A percentile compares a stretch with the other conserved stretches of the same genome.
Evolutionary conservation across 192 early-diverging fungal species (phyloP).

Genomic region (Linnemannia zychae): DNA sequence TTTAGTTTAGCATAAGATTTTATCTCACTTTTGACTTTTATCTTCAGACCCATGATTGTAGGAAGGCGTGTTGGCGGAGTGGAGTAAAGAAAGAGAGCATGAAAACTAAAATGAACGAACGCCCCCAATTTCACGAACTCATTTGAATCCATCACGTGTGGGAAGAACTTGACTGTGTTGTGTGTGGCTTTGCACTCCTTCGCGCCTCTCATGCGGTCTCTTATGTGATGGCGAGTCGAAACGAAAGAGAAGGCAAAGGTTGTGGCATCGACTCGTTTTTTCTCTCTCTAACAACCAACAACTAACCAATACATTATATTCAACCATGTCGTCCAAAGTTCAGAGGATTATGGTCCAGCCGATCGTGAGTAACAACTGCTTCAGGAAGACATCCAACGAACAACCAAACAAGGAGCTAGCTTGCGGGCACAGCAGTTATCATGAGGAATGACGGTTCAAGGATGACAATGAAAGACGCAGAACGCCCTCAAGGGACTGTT

Average conservation of each 20-base stretch:
- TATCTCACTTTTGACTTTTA: slow-evolving; percentile 47
- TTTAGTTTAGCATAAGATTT: neutral
- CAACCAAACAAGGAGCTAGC: neutral
- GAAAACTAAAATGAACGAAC: neutral
- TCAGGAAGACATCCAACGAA: neutral
- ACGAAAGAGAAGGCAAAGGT: neutral
- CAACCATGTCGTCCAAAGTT: slow-evolving; percentile 76
- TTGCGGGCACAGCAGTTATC: neutral
- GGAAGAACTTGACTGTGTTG: neutral
- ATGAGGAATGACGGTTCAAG: neutral
- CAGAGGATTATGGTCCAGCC: slow-evolving; percentile 90
- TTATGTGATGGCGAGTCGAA: neutral
- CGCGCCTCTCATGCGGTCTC: neutral
- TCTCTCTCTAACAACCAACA: neutral
- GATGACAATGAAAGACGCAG: neutral
- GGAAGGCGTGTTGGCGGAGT: neutral
- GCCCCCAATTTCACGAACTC: neutral
- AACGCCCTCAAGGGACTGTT: neutral
- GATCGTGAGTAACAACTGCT: slow-evolving; percentile 67
- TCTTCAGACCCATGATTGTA: slow-evolving; percentile 26
- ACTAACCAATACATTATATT: neutral
- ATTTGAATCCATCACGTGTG: neutral
- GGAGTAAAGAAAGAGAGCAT: neutral
- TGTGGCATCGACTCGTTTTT: neutral
- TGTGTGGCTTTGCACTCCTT: neutral